A percentile compares a stretch with the other conserved stretches of the same genome.
phyloP scores from a whole-genome alignment of 176 grass and related monocot species.

The Zoysia pacifica region DNA sequence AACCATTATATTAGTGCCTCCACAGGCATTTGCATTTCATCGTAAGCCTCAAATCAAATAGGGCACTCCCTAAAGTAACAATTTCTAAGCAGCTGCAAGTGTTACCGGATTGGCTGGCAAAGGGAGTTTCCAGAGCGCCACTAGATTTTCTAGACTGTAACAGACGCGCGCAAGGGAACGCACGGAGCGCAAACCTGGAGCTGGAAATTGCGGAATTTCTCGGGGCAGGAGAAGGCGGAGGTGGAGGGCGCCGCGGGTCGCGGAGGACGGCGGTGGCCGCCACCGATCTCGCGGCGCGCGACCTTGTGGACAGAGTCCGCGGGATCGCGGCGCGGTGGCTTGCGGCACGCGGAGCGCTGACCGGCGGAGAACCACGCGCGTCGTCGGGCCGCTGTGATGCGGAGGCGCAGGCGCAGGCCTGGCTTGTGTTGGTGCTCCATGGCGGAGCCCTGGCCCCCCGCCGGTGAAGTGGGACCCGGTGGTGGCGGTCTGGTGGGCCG shows the following conservation, averaged over 20 bases:
- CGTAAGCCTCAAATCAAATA: background rate
- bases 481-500: background rate
- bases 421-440: constrained; percentile 58
- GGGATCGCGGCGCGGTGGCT: constrained; percentile 44
- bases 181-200: constrained; percentile 42
- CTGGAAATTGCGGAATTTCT: constrained; percentile 67
- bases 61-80: background rate
- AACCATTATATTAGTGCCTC: background rate
- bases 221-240: constrained; percentile 50
- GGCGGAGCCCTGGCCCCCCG: background rate
- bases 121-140: background rate
- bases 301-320: constrained; percentile 52
- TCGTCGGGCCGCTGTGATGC: constrained; percentile 50
- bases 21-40: background rate
- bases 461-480: background rate
- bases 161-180: background rate
- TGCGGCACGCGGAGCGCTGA: constrained; percentile 21
- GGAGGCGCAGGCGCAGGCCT: constrained; percentile 49
- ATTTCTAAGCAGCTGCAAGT: background rate
- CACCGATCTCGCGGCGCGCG: constrained; percentile 60
- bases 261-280: constrained; percentile 45
- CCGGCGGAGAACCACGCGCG: constrained; percentile 48
- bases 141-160: background rate
- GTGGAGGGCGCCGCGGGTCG: constrained; percentile 41
- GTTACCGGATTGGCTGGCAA: background rate